Evolutionary conservation across 2,329 filamentous ascomycete species (phyloP).

Genomic region (Cladosporium sp.): DNA sequence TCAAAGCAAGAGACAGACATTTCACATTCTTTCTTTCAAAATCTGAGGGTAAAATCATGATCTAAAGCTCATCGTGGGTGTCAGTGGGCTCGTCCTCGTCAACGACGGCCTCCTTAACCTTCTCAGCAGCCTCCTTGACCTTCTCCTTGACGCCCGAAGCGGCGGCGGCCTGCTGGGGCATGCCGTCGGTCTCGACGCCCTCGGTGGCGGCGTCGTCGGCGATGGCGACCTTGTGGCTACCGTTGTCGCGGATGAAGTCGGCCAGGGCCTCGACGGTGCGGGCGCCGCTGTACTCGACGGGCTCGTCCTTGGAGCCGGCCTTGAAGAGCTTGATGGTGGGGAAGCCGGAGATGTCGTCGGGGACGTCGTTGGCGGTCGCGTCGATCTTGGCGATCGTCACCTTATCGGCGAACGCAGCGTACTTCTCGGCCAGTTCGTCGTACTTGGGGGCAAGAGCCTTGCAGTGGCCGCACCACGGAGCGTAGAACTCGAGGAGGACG

Average conservation of each 20-base stretch:
- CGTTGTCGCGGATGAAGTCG: constrained; percentile 90
- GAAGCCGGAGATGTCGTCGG: constrained; percentile 95
- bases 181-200: constrained; percentile 41
- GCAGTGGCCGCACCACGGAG: constrained; percentile 72
- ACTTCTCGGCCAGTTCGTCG: constrained; percentile 56
- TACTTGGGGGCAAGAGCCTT: constrained; percentile 64
- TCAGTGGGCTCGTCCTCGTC: constrained; percentile 33
- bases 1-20: too few species aligned
- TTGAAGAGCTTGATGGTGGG: constrained; percentile 98
- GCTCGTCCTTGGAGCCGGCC: constrained; percentile 77
- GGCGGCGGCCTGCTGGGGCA: constrained; percentile 40
- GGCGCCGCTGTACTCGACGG: constrained; percentile 79
- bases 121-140: constrained; percentile 32
- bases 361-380: constrained; percentile 91
- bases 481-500: constrained; percentile 96
- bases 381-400: constrained; percentile 83
- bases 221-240: constrained; percentile 73
- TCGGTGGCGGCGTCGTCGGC: constrained; percentile 45
- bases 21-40: too few species aligned
- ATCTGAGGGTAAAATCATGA: too few species aligned
- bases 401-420: constrained; percentile 48
- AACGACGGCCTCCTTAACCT: constrained; percentile 26
- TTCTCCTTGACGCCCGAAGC: constrained; percentile 28
- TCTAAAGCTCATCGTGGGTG: constrained; percentile 72
- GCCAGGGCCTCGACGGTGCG: constrained; percentile 88